Conservation (phyloP, 805 yeast species). For the Nakazawaea peltata region DNA sequence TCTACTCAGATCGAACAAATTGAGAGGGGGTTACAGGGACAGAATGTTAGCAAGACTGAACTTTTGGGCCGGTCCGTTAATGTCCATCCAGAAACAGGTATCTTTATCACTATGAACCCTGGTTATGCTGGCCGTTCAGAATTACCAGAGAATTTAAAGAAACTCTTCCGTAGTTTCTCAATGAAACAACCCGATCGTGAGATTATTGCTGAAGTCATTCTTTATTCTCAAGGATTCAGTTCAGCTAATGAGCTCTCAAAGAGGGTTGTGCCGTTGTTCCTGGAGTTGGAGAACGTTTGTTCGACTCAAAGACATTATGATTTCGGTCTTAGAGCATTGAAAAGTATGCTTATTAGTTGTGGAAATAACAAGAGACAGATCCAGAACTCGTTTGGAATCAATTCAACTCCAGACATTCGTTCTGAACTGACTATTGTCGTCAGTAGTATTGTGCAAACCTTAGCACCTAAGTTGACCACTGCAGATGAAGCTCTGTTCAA, state of each 20-base stretch:
- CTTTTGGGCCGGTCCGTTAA: conserved; percentile 32
- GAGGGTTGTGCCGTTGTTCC: conserved; percentile 48
- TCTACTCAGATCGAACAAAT: conserved; percentile 73
- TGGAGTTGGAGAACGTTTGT: conserved; percentile 27
- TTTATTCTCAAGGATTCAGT: conserved; percentile 64
- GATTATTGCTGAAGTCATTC: conserved; percentile 61
- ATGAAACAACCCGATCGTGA: conserved; percentile 66
- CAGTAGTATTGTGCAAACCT: conserved; percentile 48
- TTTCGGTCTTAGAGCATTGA: conserved; percentile 81
- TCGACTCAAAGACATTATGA: conserved; percentile 73
- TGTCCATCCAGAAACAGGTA: conserved; percentile 47
- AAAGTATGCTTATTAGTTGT: conserved; percentile 53
- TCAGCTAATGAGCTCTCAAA: conserved; percentile 36
- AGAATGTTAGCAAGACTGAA: conserved; percentile 19
- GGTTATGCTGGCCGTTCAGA: conserved; percentile 75
- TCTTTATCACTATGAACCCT: conserved; percentile 90
- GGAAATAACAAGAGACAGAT: conserved; percentile 33
- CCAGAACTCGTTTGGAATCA: no score
- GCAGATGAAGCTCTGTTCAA: conserved; percentile 40
- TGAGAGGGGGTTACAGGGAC: conserved; percentile 49
- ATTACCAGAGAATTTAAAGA: conserved; percentile 80
- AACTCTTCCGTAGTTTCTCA: conserved; percentile 66
- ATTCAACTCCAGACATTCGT: background rate
- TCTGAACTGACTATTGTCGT: conserved; percentile 30
- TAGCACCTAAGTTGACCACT: conserved; percentile 58